Evolutionary conservation across 495 filamentous ascomycete genomes (phyloP).

Genomic region (Terfezia claveryi): DNA sequence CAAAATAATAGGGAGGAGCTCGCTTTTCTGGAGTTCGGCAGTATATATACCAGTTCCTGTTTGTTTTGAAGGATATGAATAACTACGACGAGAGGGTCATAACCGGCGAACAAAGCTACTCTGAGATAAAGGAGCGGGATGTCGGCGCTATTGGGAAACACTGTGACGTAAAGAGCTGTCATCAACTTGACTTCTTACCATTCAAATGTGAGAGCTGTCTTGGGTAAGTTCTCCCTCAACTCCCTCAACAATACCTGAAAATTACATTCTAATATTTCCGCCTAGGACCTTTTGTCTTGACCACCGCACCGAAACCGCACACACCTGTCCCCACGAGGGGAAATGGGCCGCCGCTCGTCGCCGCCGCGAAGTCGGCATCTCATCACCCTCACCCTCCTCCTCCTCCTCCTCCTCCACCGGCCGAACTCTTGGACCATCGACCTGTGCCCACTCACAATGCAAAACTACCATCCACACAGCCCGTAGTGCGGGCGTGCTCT

Average conservation of each 20-base stretch:
- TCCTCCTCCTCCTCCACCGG: conserved; percentile 12
- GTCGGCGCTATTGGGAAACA: conserved; percentile 47
- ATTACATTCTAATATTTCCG: conserved; percentile 1
- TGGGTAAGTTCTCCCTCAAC: conserved; percentile 17
- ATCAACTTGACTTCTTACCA: conserved; percentile 87
- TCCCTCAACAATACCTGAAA: not conserved
- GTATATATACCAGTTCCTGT: too few relatives aligned
- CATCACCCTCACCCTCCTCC: conserved; percentile 1
- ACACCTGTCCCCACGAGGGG: conserved; percentile 59
- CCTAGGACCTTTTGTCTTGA: conserved; percentile 71
- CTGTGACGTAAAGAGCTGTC: conserved; percentile 79
- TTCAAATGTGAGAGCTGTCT: conserved; percentile 81
- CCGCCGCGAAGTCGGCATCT: not conserved
- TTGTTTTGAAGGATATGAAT: too few relatives aligned
- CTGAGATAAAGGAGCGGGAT: not conserved
- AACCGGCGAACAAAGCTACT: not conserved
- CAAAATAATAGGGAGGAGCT: too few relatives aligned
- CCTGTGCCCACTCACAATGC: conserved; percentile 55
- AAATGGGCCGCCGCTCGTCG: conserved; percentile 60
- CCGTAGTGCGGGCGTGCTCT: conserved; percentile 57
- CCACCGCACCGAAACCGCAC: conserved; percentile 69
- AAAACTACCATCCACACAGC: conserved; percentile 70
- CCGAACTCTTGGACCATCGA: conserved; percentile 21
- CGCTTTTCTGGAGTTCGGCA: too few relatives aligned
- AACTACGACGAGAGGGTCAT: not conserved